Conservation (phyloP, 1,139 yeast species). For the Sugiyamaella sp. region DNA sequence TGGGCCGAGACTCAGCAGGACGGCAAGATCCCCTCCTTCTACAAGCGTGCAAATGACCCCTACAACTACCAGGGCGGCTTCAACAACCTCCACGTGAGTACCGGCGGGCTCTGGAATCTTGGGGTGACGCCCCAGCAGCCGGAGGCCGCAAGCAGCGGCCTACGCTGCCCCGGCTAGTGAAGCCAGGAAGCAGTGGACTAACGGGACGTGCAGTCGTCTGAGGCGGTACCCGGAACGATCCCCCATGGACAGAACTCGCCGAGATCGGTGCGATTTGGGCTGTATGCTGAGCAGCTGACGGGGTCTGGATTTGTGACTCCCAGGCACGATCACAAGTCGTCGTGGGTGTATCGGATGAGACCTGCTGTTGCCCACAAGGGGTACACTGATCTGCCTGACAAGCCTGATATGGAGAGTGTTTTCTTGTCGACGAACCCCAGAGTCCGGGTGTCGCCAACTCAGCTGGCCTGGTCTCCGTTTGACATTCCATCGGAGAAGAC, state of each 20-base stretch:
- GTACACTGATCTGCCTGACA: conserved; percentile 7
- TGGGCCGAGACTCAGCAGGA: conserved; percentile 16
- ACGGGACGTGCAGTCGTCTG: conserved; percentile 4
- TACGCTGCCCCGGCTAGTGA: not conserved
- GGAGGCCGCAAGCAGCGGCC: not conserved
- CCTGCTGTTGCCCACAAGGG: conserved; percentile 17
- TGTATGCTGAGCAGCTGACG: conserved; percentile 14
- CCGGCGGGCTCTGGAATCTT: not conserved
- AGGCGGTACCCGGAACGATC: conserved; percentile 13
- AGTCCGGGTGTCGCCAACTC: conserved; percentile 14
- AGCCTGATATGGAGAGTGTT: conserved; percentile 2
- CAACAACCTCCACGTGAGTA: conserved; percentile 9
- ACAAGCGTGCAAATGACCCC: conserved; percentile 12
- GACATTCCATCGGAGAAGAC: conserved; percentile 19
- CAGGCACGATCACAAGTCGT: conserved; percentile 1
- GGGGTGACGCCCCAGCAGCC: no score
- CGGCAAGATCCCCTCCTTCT: conserved; percentile 8
- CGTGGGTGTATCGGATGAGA: conserved; percentile 16
- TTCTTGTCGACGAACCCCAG: conserved; percentile 5
- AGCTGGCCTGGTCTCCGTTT: conserved; percentile 13
- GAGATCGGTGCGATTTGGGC: conserved; percentile 11
- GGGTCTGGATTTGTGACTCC: conserved; percentile 12
- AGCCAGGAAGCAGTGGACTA: not conserved
- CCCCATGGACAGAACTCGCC: conserved; percentile 15
- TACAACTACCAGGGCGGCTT: conserved; percentile 5